These are phyloP conservation scores for Raphidocelis subcapitata DNA, from an alignment of 139 green algal genomes.

Conservation along the genomic window DNA sequence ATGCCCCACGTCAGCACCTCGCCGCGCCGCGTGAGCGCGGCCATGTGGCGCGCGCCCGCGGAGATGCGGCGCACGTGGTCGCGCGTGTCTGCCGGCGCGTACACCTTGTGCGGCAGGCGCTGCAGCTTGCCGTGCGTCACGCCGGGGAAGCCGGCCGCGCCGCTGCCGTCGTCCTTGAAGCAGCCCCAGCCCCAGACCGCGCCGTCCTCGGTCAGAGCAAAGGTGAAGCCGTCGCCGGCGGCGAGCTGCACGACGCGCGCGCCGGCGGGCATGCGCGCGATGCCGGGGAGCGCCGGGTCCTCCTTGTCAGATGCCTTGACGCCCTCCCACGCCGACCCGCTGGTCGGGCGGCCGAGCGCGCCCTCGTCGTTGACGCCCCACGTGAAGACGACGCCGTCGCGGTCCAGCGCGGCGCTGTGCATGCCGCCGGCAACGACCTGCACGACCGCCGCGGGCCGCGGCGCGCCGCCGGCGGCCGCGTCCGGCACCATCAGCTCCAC, in stretches of 20 bases:
- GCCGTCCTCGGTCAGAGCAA: conserved; percentile 66
- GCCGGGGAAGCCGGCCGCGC: conserved; percentile 69
- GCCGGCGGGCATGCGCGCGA: conserved; percentile 18
- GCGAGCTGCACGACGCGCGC: conserved; percentile 63
- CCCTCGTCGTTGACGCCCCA: conserved; percentile 95
- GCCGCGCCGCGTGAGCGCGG: conserved; percentile 55
- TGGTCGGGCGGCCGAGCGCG: conserved; percentile 71
- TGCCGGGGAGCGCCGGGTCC: conserved; percentile 28
- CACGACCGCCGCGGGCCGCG: conserved; percentile 26
- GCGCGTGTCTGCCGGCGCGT: conserved; percentile 32
- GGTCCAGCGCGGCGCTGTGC: conserved; percentile 80
- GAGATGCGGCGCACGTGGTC: conserved; percentile 10
- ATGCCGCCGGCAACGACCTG: conserved; percentile 82
- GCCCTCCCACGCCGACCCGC: conserved; percentile 30
- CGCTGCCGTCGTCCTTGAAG: conserved; percentile 75
- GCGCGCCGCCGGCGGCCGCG: too few relatives aligned
- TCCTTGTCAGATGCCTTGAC: conserved; percentile 11
- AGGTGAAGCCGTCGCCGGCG: conserved; percentile 82
- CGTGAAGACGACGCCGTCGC: conserved; percentile 61
- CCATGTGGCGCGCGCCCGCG: conserved; percentile 60
- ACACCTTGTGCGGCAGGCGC: conserved; percentile 43
- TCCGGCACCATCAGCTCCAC: too few relatives aligned
- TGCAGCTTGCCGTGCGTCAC: conserved; percentile 28
- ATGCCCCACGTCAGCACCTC: conserved; percentile 80
- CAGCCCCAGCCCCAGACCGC: conserved; percentile 83